Conservation (phyloP, 1,139 yeast genomes). For the Kodamaea suecica region DNA sequence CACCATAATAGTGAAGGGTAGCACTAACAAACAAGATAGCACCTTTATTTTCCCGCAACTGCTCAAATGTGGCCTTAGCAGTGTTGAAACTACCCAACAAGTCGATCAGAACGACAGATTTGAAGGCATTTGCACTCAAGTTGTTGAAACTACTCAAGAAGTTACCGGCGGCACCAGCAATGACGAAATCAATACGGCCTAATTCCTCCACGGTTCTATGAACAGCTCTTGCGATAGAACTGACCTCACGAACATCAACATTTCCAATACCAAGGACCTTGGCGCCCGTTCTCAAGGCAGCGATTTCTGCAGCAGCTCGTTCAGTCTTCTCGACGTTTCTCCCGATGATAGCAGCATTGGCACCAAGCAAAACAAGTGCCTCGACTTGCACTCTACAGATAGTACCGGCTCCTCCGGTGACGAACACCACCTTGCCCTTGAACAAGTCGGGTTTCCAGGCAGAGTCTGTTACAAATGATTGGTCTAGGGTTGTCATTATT, state of each 20-base stretch:
- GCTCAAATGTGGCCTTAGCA: conserved; percentile 70
- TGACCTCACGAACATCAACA: conserved; percentile 72
- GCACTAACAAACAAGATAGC: conserved; percentile 77
- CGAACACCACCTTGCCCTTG: conserved; percentile 79
- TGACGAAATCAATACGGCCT: conserved; percentile 77
- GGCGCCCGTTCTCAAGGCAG: conserved; percentile 51
- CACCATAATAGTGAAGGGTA: conserved; percentile 82
- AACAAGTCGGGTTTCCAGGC: conserved; percentile 61
- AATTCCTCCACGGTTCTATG: conserved; percentile 58
- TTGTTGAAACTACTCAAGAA: conserved; percentile 77
- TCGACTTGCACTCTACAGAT: conserved; percentile 86
- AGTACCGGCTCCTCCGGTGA: conserved; percentile 95
- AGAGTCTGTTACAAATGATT: conserved; percentile 25
- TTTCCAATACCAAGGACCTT: conserved; percentile 66
- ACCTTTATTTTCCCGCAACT: conserved; percentile 66
- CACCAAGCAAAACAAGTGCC: conserved; percentile 77
- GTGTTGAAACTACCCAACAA: conserved; percentile 84
- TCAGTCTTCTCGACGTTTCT: conserved; percentile 65
- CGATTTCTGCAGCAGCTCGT: conserved; percentile 64
- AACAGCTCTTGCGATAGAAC: conserved; percentile 59
- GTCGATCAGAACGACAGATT: conserved; percentile 80
- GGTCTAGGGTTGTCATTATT: conserved; percentile 23
- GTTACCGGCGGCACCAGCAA: conserved; percentile 96
- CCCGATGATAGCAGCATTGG: conserved; percentile 82
- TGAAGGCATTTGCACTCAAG: conserved; percentile 80